Evolutionary conservation across 2,329 filamentous ascomycete genomes (phyloP).

Genomic region (Ceratocystis diversiconidia): DNA sequence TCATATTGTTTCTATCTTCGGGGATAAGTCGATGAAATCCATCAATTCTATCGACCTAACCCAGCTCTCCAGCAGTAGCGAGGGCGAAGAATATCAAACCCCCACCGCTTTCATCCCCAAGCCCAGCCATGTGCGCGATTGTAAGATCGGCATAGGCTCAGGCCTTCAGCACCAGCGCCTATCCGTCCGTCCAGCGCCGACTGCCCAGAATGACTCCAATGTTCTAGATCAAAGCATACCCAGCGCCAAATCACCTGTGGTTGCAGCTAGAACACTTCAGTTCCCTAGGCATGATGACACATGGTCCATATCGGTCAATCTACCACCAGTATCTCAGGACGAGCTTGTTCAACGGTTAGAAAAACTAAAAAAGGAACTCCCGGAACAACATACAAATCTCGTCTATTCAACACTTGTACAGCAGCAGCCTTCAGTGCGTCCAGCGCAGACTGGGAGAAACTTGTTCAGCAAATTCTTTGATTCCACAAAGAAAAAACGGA

Average conservation of each 20-base stretch:
- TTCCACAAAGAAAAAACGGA: neutral
- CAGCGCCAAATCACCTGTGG: neutral
- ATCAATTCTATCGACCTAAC: conserved; percentile 11
- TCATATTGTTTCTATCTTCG: neutral
- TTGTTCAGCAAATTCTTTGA: neutral
- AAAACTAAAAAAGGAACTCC: conserved; percentile 1
- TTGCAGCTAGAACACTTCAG: no score
- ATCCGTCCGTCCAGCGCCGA: neutral
- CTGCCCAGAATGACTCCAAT: neutral
- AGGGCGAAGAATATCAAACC: neutral
- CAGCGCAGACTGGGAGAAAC: neutral
- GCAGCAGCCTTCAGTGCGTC: neutral
- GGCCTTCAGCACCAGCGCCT: neutral
- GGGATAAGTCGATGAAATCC: conserved; percentile 7
- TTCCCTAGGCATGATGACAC: neutral
- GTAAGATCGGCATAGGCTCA: neutral
- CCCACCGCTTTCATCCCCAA: neutral
- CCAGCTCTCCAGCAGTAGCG: conserved; percentile 3
- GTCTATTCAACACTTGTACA: conserved; percentile 6
- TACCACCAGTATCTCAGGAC: neutral
- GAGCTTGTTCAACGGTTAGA: neutral
- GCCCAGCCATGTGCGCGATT: neutral
- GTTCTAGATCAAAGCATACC: neutral
- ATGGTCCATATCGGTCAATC: neutral
- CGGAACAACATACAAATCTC: conserved; percentile 7